phyloP scores from a whole-genome alignment of 176 grass and related monocot species.

The Thinopyrum elongatum region DNA sequence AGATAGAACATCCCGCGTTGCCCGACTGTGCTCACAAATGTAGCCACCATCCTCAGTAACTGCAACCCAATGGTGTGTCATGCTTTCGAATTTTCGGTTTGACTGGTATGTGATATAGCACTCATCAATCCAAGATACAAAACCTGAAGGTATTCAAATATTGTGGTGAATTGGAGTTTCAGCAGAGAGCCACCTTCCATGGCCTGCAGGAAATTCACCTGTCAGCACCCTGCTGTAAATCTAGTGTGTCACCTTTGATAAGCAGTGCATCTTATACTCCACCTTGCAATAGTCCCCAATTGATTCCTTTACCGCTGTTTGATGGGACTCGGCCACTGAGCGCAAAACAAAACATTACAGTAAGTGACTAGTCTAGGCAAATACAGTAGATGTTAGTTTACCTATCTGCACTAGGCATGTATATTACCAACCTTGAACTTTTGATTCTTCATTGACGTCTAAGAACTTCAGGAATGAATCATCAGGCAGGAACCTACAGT shows the following conservation, averaged over 20 bases:
- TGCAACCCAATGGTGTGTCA: constrained; percentile 22
- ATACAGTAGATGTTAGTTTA: not conserved
- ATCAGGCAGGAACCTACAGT: constrained; percentile 75
- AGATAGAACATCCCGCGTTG: constrained; percentile 80
- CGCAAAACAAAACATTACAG: constrained; percentile 1
- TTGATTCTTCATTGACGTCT: constrained; percentile 57
- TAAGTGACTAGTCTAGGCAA: not conserved
- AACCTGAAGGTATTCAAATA: constrained; percentile 99
- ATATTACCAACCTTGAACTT: constrained; percentile 71
- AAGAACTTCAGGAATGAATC: constrained; percentile 87
- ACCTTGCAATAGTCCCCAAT: constrained; percentile 62
- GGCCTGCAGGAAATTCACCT: constrained; percentile 58
- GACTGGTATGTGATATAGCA: not conserved
- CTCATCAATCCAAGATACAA: not conserved
- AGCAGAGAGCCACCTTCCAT: constrained; percentile 71
- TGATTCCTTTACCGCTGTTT: constrained; percentile 57
- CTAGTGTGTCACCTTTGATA: not conserved
- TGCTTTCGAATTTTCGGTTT: not conserved
- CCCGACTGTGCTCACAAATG: constrained; percentile 59
- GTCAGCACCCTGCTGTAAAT: not conserved
- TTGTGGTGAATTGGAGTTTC: constrained; percentile 91
- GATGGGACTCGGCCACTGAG: constrained; percentile 51
- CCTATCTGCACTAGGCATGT: not conserved
- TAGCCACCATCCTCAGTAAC: constrained; percentile 77
- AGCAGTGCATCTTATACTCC: not conserved